Base-by-base conservation (phyloP, 192 early-diverging fungal genomes). In the Geosiphon pyriformis region DNA sequence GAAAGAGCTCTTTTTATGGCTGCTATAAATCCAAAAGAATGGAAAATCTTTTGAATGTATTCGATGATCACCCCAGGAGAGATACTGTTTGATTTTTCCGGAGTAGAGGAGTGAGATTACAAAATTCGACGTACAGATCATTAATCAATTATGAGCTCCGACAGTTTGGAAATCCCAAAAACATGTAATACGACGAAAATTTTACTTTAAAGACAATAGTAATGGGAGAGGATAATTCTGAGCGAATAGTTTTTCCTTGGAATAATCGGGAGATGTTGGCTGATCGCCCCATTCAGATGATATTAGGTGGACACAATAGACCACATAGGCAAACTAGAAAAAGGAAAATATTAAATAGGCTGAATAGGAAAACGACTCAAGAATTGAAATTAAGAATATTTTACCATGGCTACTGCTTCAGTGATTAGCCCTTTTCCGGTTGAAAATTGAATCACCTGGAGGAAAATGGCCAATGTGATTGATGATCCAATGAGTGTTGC, bases 271-370 rank as follows among this genome's bases (percentile, higher is more conserved):
- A 12, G 53, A 27, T 55, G 20, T 20, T 34, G 10, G 0, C 6
- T 30, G 18, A 18, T 27, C 17, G 20, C 31, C 31, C 62, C 62
- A 64, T 48, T 64, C 25, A 2, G 22, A 31, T 17, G 62, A 64
- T 34, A 64, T 25, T 49, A 64, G 49, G 11, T 32, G 31, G 23
- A 64, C 52, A 52, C 62, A 64, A 52, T 64, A 64, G 3, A 64
- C 27, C 23, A 22, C 52, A 52, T 64, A 64, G 4, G 49, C 32
- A 64, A 61, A 61, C 60, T 61, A 61, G n/a, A 31, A n/a, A n/a
- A n/a, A n/a, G n/a, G n/a, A 29, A 48, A 27, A 27, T 27, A 61
- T 30, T 27, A 26, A 2, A 48, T 32, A 23, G 4, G 20, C n/a
- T 60, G 22, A 51, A 33, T 27, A 12, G 26, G 17, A 22, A 22